Base-by-base conservation (phyloP, 305 asterid genomes). In the Solanum hybrid region DNA sequence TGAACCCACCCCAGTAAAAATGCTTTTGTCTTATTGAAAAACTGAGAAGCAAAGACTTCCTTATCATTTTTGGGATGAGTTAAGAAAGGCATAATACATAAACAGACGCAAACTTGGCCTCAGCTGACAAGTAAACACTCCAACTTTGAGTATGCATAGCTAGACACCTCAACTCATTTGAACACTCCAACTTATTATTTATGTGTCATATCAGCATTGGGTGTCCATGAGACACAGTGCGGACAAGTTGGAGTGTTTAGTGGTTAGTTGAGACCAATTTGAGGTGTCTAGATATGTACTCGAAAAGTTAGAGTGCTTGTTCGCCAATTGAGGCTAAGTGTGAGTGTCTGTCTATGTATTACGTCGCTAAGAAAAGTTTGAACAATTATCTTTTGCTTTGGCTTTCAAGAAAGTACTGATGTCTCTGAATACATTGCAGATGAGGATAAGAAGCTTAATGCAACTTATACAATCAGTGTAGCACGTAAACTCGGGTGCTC, bases 401-500 rank as follows among this genome's bases (percentile, higher is more conserved):
- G 75, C 20, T 5, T 26, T 14, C 12, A 24, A 20, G 39, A 57
- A 89, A 70, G 85, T 86, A 85, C 89, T 90, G 45, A 37, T 88
- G 13, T 41, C 38, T 89, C 76, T 80, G 79, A 61, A 89, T 90
- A 73, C 31, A 91, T 75, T 91, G 93, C 99, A 96, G 99, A 95
- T 51, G 99, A 96, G 93, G 98, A 97, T 79, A 96, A 95, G 93
- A 97, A 97, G 94, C 92, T 94, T 80, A 97, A 97, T 90, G 95
- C 99, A 87, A 96, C 96, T 81, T 97, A 97, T 88, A 97, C 94
- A 78, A 97, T 96, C 92, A 96, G 98, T 87, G 98, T 97, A 78
- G 98, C 98, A 13, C 94, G 99, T 86, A 97, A 97, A 95, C 96
- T 97, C 31, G 99, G 98, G 37, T 97, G 99, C 92, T 92, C 98